Base-by-base conservation (phyloP, 129 eudicot species). In the Artemisia annua region DNA sequence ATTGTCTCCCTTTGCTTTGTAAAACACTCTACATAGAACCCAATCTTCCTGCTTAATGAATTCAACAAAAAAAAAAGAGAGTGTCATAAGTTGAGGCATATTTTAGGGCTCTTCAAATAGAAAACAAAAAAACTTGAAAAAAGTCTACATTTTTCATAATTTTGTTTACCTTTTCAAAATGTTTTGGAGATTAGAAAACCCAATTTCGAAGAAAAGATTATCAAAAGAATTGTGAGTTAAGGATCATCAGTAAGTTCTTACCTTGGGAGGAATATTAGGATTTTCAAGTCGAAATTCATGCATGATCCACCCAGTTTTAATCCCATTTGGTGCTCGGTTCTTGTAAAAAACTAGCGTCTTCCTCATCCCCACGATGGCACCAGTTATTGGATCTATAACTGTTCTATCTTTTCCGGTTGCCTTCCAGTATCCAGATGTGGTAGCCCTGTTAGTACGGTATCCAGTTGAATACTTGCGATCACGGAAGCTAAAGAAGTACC, bases 401-500 rank as follows among this genome's bases (percentile, higher is more conserved):
- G 83, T 66, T 60, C 95, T 84, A 73, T 92, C 98, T 73, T 92
- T 93, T 9, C 98, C 98, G 0, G 98, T 93, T 10, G 98, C 98
- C 71, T 93, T 93, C 98, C 98, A 93, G 53, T 93, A 93, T 60
- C 98, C 98, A 0, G 87, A 50, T 13, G 67, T 83, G 17, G 98
- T 93, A 14, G 98, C 98, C 20, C 98, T 66, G 53, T 93, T 93
- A 7, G 96, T 87, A 18, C 98, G 86, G 51, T 75, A 89, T 5
- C 98, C 98, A 0, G 98, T 93, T 2, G 98, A 90, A 35, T 93
- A 93, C 78, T 93, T 93, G 32, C 96, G 95, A 80, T 93, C 96
- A 9, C 98, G 88, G 54, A 89, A 93, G 84, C 95, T 93, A 70
- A 93, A 93, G 95, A 93, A 93, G 73, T 89, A 93, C 98, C 98